Evolutionary conservation across 2,329 filamentous ascomycete genomes (phyloP), one percentile per base, ranked within the genome.

Genomic region (Aspergillus sp.): DNA sequence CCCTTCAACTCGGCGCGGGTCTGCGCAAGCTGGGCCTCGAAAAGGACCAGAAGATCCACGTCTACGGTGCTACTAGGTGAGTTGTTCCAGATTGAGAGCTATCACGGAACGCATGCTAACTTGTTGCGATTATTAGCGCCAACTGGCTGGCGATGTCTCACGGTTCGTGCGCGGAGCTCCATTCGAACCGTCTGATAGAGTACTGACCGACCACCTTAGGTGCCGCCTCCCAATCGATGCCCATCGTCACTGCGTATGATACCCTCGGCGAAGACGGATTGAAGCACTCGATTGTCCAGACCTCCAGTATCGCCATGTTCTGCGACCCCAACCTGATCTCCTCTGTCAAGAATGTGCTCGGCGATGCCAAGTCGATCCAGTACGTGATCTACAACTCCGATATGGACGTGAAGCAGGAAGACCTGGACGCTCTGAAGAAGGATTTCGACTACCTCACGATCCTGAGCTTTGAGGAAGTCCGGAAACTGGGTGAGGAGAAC

Each of bases 181-280:
- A 47, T 41, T 49, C 19, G 20, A 44, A 13, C 30, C 17, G 32
- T 20, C 22, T 3, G 16, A 10, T 13, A 33, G 22, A 22, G 20
- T 17, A 44, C 46, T 53, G 36, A 54, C 46, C 4, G 20, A 20
- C 32, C 26, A 19, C 11, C 26, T 33, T 54, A 79, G 78, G 77
- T 78, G 87, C 83, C 51, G 74, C 85, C 17, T 92, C 91, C 14
- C 93, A 97, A 73, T 92, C 89, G 42, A 84, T 96, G 70, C 85
- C 89, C 53, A 92, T 96, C 60, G 93, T 96, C 47, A 97, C 93
- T 43, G 91, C 92, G 47, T 96, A 96, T 73, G 92, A 96, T 72
- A 95, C 91, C 26, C 86, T 96, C 42, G 92, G 92, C 49, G 83
- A 90, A 64, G 84, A 86, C 56, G 92, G 91, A 44, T 82, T 96